phyloP scores from a whole-genome alignment of 2,329 filamentous ascomycete species.

The Pezicula carpinea region DNA sequence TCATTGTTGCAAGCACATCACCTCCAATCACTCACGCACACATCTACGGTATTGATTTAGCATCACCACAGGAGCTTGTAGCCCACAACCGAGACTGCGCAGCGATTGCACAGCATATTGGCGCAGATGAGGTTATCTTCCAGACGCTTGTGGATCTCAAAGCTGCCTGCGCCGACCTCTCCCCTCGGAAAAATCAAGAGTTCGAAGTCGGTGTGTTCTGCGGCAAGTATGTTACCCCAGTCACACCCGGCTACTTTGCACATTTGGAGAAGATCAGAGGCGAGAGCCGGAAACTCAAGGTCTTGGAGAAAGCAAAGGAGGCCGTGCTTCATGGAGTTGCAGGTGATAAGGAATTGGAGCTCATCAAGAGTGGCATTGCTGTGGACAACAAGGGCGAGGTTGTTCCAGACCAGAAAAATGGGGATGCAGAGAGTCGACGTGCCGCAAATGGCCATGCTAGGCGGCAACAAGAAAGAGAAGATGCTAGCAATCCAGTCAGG shows the following conservation, averaged over 20 bases:
- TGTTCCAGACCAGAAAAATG: constrained; percentile 35
- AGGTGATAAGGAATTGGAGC: constrained; percentile 53
- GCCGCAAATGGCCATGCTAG: constrained; percentile 16
- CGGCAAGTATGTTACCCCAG: constrained; percentile 78
- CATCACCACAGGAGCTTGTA: constrained; percentile 65
- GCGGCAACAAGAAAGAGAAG: constrained; percentile 24
- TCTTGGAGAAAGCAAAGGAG: constrained; percentile 58
- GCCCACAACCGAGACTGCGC: constrained; percentile 60
- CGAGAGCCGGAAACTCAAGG: constrained; percentile 63
- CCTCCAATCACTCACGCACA: constrained; percentile 82
- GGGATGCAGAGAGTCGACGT: constrained; percentile 10
- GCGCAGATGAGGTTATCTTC: constrained; percentile 72
- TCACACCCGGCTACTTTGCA: constrained; percentile 76
- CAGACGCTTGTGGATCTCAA: constrained; percentile 76
- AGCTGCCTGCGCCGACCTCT: constrained; percentile 69
- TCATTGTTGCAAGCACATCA: constrained; percentile 78
- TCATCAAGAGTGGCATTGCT: constrained; percentile 57
- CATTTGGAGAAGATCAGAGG: constrained; percentile 70
- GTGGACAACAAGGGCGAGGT: constrained; percentile 52
- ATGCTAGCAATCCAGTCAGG: constrained; percentile 23
- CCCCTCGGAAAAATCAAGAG: constrained; percentile 52
- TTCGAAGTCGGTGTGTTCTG: constrained; percentile 94
- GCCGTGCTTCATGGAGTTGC: constrained; percentile 60
- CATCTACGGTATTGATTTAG: constrained; percentile 78
- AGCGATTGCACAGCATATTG: constrained; percentile 63